phyloP scores from a whole-genome alignment of 345 rosid genomes.

The Leavenworthia alabamica region DNA sequence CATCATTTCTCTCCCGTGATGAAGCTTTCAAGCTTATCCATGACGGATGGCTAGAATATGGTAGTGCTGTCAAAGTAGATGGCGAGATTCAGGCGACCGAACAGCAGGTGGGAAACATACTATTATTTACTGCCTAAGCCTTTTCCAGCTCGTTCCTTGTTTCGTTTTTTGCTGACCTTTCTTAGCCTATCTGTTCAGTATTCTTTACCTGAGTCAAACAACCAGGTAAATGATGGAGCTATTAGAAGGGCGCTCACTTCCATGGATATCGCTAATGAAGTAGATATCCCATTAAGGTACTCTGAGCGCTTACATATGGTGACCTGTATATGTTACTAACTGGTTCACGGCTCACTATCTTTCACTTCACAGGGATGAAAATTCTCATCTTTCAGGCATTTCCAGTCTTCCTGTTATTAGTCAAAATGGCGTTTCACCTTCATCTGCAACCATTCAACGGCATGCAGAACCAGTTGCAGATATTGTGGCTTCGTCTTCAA shows the following conservation, averaged over 20 bases:
- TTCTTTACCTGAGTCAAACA: constrained; percentile 42
- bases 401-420: constrained; percentile 26
- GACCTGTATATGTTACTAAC: constrained; percentile 8
- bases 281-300: constrained; percentile 50
- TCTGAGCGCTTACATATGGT: neutral
- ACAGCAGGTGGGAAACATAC: neutral
- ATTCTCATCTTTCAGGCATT: constrained; percentile 33
- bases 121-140: neutral
- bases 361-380: constrained; percentile 45
- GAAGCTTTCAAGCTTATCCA: constrained; percentile 68
- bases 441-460: constrained; percentile 28
- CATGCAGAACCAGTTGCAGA: constrained; percentile 26
- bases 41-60: constrained; percentile 60
- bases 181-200: constrained; percentile 38
- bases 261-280: constrained; percentile 21
- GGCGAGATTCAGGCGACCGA: constrained; percentile 48
- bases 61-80: constrained; percentile 29
- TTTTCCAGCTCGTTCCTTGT: neutral
- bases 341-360: constrained; percentile 3
- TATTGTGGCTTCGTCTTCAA: constrained; percentile 35
- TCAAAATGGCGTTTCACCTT: constrained; percentile 39
- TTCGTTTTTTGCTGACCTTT: constrained; percentile 9
- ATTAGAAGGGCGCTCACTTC: constrained; percentile 43
- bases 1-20: constrained; percentile 73
- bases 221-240: constrained; percentile 49